Evolutionary conservation across 495 filamentous ascomycete species (phyloP).

Genomic region (Cercophora samala): DNA sequence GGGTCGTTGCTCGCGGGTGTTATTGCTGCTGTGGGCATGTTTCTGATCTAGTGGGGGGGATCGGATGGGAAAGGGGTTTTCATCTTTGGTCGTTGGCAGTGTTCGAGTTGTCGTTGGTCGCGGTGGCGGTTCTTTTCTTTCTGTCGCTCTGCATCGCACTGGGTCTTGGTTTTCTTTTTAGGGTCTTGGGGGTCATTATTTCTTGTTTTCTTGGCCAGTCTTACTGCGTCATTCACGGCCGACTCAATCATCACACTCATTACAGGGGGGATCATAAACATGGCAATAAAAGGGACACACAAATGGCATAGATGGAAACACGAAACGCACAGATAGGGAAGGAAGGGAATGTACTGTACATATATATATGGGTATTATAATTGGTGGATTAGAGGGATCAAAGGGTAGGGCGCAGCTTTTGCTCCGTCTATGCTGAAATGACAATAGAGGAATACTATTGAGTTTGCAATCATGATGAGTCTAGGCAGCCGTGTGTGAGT

Average conservation of each 20-base stretch:
- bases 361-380: neutral
- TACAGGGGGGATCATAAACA: neutral
- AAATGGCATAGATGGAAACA: neutral
- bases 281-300: neutral
- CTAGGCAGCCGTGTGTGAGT: too few species aligned
- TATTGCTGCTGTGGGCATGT: slow-evolving; percentile 27
- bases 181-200: neutral
- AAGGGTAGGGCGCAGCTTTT: neutral
- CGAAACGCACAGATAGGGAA: neutral
- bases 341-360: neutral
- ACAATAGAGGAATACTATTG: neutral
- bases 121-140: slow-evolving; percentile 5
- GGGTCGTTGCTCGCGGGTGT: slow-evolving; percentile 30
- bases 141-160: slow-evolving; percentile 18
- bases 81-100: neutral
- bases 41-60: slow-evolving; percentile 11
- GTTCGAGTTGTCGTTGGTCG: neutral
- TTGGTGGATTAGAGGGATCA: neutral
- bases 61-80: neutral
- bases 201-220: neutral
- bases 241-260: neutral
- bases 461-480: too few species aligned
- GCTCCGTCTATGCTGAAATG: neutral
- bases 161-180: slow-evolving; percentile 12
- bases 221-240: neutral